phyloP scores from a whole-genome alignment of 139 green algal genomes.

The Closterium sp. region DNA sequence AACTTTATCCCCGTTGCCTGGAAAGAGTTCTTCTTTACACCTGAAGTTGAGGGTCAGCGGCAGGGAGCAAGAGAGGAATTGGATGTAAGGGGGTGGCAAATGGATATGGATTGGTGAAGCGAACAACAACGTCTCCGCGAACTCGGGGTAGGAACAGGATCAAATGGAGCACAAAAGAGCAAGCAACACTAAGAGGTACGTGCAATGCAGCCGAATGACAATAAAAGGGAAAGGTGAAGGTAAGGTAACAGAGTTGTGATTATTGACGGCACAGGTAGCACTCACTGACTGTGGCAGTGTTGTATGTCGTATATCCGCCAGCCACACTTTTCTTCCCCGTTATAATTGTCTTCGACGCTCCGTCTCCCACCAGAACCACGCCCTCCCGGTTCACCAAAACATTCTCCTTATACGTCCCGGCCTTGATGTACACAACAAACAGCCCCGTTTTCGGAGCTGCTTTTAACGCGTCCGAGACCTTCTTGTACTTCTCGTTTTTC shows the following conservation, averaged over 20 bases:
- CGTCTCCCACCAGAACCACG: not conserved
- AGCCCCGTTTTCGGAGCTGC: not conserved
- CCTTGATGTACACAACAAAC: not conserved
- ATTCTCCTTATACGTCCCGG: not conserved
- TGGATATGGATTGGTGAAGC: too few relatives aligned
- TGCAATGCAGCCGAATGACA: too few relatives aligned
- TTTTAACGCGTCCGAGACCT: not conserved
- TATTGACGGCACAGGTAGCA: too few relatives aligned
- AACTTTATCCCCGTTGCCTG: not conserved
- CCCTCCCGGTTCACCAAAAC: not conserved
- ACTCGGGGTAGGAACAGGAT: too few relatives aligned
- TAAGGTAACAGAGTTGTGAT: too few relatives aligned
- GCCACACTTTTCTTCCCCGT: not conserved
- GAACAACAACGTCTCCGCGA: too few relatives aligned
- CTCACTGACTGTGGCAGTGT: slow-evolving; percentile 2
- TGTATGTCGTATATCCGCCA: not conserved
- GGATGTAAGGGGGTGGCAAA: not conserved
- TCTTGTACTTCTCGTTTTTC: not conserved
- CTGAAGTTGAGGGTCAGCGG: not conserved
- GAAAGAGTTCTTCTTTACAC: not conserved
- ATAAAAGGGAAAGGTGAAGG: too few relatives aligned
- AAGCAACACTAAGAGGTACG: too few relatives aligned
- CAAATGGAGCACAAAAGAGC: too few relatives aligned
- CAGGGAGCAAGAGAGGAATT: not conserved
- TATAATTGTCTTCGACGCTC: not conserved